These are phyloP conservation scores for Chaetomiaceae sp. DNA, from an alignment of 2,329 filamentous ascomycete species.

Conservation along the genomic window DNA sequence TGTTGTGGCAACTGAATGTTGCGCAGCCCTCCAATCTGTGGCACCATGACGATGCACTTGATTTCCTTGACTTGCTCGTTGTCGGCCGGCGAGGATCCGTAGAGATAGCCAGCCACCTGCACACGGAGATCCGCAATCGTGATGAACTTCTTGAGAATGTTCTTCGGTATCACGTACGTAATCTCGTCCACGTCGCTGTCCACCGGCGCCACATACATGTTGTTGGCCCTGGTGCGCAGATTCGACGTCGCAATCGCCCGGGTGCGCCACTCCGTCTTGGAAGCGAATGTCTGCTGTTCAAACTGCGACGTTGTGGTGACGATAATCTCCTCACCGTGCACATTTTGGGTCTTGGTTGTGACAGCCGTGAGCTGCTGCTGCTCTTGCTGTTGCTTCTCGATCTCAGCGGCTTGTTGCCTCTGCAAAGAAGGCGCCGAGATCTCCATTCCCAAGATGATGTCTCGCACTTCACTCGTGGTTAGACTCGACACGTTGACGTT, in stretches of 20 bases:
- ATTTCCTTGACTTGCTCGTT: conserved; percentile 98
- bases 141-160: conserved; percentile 96
- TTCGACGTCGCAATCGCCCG: conserved; percentile 95
- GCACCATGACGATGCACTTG: conserved; percentile 93
- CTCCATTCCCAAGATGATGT: conserved; percentile 99
- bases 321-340: conserved; percentile 94
- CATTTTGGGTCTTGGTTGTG: conserved; percentile 96
- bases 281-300: conserved; percentile 95
- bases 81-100: conserved; percentile 86
- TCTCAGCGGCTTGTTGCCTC: conserved; percentile 95
- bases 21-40: conserved; percentile 89
- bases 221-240: conserved; percentile 87
- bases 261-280: conserved; percentile 98
- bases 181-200: conserved; percentile 87
- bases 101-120: conserved; percentile 93
- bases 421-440: conserved; percentile 98
- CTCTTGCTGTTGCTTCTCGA: conserved; percentile 98
- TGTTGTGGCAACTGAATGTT: conserved; percentile 88
- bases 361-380: conserved; percentile 95
- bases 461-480: conserved; percentile 93
- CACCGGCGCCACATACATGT: conserved; percentile 97
- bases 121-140: conserved; percentile 93
- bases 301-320: conserved; percentile 98
- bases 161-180: conserved; percentile 99
- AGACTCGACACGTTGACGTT: conserved; percentile 97